Evolutionary conservation across 352 stramenopile genomes (phyloP), one percentile per base, ranked within the genome.

Genomic region (Pythium aquatile): DNA sequence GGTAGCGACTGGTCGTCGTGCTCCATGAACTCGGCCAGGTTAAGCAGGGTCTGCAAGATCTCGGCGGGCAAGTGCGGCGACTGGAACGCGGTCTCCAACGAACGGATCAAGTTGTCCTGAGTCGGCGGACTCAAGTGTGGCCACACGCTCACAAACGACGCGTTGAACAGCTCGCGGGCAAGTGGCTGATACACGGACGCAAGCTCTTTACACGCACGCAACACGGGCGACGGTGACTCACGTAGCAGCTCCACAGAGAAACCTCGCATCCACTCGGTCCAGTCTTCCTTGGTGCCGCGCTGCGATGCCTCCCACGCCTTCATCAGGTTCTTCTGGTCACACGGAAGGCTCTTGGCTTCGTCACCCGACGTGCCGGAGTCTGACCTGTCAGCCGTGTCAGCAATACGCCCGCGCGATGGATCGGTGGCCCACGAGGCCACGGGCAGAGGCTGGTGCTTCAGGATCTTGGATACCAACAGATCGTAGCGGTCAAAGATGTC

Each of bases 21-120:
- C 77, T 99, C 98, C 96, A 99, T 99, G 59, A 99, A 99, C 83
- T 99, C 98, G 6, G 96, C 97, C 16, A 99, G 80, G 70, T 99
- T 99, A 13, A 99, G 75, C 33, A 99, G 81, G 33, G 92, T 95
- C 73, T 99, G 96, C 10, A 99, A 68, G 39, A 99, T 99, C 75
- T 99, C 97, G 17, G 97, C 96, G n/a, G 97, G 98, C 7, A 97
- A 70, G 66, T 97, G 79, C 1, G 82, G 70, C 44, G 84, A 93
- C 56, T 96, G 87, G 55, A 99, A 98, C 17, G 97, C 97, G 9
- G 85, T 89, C 67, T 99, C 93, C 6, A 99, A 76, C 29, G 96
- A 86, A 40, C 93, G 83, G 40, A 99, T 94, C 48, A 99, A 77
- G 64, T 97, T 97, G 29, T 96, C 85, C 61, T 98, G 88, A 5